Evolutionary conservation across 2,329 filamentous ascomycete species (phyloP).

Genomic region (Aspergillus pseudonomiae): DNA sequence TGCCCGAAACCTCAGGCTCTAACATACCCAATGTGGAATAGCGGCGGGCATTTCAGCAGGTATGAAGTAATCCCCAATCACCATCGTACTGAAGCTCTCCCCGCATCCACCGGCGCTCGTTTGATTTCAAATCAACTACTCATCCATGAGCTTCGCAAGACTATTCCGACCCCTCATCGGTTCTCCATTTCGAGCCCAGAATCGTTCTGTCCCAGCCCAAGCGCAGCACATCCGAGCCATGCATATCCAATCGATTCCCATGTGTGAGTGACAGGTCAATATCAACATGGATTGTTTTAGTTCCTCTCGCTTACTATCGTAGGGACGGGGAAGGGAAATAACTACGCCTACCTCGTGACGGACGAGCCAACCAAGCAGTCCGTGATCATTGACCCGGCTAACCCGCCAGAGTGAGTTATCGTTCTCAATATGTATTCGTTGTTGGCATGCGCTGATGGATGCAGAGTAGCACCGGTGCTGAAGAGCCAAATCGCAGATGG

Average conservation of each 20-base stretch:
- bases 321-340: constrained; percentile 49
- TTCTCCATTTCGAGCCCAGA: constrained; percentile 13
- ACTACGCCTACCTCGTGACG: constrained; percentile 56
- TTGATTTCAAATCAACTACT: neutral
- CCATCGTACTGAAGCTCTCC: constrained; percentile 9
- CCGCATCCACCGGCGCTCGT: constrained; percentile 9
- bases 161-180: constrained; percentile 23
- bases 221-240: constrained; percentile 38
- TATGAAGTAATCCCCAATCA: constrained; percentile 20
- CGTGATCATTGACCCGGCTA: constrained; percentile 55
- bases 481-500: constrained; percentile 72
- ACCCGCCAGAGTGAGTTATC: constrained; percentile 51
- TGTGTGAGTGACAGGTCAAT: constrained; percentile 49
- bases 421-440: neutral
- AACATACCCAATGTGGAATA: too few relatives aligned
- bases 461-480: constrained; percentile 65
- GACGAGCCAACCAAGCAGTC: constrained; percentile 54
- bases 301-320: neutral
- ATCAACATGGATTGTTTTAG: neutral
- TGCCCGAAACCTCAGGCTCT: too few relatives aligned
- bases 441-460: constrained; percentile 3
- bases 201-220: neutral
- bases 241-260: constrained; percentile 58
- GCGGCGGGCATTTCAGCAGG: too few relatives aligned
- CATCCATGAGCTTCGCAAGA: constrained; percentile 36